These are phyloP conservation scores for Micromonas commoda DNA, from an alignment of 139 green algal genomes.

Conservation along the genomic window DNA sequence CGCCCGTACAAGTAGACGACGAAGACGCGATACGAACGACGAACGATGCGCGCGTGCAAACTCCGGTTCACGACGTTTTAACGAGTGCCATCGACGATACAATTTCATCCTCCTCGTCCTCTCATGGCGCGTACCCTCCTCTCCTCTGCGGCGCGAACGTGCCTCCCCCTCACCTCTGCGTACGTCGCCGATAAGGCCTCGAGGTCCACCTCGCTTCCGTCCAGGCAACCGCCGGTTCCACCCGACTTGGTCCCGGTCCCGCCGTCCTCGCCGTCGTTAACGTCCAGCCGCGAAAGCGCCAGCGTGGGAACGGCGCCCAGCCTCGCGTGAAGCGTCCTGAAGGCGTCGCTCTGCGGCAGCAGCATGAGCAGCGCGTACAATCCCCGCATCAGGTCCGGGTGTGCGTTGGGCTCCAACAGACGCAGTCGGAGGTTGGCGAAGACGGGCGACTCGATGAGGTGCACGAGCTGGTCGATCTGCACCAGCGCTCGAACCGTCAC, in stretches of 20 bases:
- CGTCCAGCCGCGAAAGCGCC: neutral
- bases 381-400: slow-evolving; percentile 62
- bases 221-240: no score
- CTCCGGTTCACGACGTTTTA: no score
- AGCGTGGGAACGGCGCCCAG: slow-evolving; percentile 37
- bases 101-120: no score
- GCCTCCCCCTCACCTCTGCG: neutral
- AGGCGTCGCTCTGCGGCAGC: slow-evolving; percentile 87
- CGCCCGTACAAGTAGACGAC: no score
- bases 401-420: slow-evolving; percentile 65
- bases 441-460: slow-evolving; percentile 82
- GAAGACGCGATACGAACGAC: no score
- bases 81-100: no score
- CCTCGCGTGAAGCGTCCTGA: slow-evolving; percentile 43
- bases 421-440: slow-evolving; percentile 88
- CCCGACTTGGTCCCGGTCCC: no score
- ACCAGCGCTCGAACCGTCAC: slow-evolving; percentile 38
- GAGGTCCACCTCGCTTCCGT: neutral
- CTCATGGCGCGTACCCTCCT: neutral
- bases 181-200: neutral
- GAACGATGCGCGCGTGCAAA: no score
- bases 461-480: slow-evolving; percentile 77
- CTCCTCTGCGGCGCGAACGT: neutral
- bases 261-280: neutral
- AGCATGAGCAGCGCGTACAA: slow-evolving; percentile 90